Conservation (phyloP, 1,284 basidiomycete species). For the Microbotryomycetes sp. region DNA sequence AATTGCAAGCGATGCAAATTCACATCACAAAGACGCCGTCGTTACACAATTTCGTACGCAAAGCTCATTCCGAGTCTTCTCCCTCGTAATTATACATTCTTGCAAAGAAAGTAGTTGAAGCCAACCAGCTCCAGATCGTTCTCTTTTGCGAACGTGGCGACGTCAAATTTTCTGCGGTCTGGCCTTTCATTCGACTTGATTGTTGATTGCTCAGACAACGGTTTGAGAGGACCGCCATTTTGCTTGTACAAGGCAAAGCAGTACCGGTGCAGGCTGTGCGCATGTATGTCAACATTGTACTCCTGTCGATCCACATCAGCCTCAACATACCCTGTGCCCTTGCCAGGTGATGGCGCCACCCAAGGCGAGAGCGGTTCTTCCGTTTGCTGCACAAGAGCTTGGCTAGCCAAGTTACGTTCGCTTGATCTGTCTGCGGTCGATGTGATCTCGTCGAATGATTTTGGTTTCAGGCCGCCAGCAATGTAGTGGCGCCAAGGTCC, state of each 20-base stretch:
- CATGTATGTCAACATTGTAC: too few relatives aligned
- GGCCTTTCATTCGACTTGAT: conserved; percentile 45
- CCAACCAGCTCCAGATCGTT: conserved; percentile 55
- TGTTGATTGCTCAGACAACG: conserved; percentile 44
- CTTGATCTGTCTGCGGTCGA: neutral
- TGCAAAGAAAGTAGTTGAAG: conserved; percentile 50
- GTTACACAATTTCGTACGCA: too few relatives aligned
- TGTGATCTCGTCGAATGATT: neutral
- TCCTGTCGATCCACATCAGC: too few relatives aligned
- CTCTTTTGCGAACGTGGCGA: conserved; percentile 50
- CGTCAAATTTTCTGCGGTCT: conserved; percentile 52
- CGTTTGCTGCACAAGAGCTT: conserved; percentile 46
- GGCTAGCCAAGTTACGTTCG: conserved; percentile 50
- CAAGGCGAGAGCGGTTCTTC: conserved; percentile 52
- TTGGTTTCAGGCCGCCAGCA: conserved; percentile 44
- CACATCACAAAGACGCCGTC: too few relatives aligned
- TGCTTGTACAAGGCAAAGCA: conserved; percentile 43
- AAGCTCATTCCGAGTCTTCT: too few relatives aligned
- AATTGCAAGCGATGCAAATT: too few relatives aligned
- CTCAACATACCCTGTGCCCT: conserved; percentile 47
- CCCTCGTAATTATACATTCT: too few relatives aligned
- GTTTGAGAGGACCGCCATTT: conserved; percentile 43
- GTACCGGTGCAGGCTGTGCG: conserved; percentile 15
- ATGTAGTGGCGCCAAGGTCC: conserved; percentile 60
- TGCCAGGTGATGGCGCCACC: conserved; percentile 52